phyloP scores from a whole-genome alignment of 2,329 filamentous ascomycete genomes.

The Dactylella cylindrospora region DNA sequence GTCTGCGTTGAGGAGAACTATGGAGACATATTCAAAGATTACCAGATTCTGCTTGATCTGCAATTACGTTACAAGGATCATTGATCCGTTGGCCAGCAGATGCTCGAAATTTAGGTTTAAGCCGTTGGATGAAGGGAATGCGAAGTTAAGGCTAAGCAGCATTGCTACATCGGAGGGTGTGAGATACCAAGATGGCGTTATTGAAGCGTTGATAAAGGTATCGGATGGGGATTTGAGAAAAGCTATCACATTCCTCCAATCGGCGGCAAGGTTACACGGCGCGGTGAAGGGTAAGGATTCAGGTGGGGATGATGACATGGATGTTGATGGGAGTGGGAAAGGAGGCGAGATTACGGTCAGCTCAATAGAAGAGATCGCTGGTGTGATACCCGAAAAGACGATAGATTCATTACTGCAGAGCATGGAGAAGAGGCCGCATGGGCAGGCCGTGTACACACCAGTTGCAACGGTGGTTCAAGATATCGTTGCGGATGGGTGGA shows the following conservation, averaged over 20 bases:
- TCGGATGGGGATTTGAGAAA: slow-evolving; percentile 94
- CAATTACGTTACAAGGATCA: slow-evolving; percentile 98
- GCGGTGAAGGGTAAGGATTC: slow-evolving; percentile 58
- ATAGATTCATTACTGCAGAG: slow-evolving; percentile 71
- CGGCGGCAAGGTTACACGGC: slow-evolving; percentile 83
- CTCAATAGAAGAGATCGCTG: slow-evolving; percentile 90
- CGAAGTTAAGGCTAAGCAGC: slow-evolving; percentile 72
- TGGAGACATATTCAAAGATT: slow-evolving; percentile 97
- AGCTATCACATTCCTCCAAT: slow-evolving; percentile 94
- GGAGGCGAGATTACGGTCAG: slow-evolving; percentile 68
- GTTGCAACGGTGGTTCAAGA: slow-evolving; percentile 81
- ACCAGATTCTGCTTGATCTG: slow-evolving; percentile 97
- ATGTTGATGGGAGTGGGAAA: slow-evolving; percentile 55
- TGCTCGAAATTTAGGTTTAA: slow-evolving; percentile 99
- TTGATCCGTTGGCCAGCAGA: slow-evolving; percentile 87
- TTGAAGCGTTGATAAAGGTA: slow-evolving; percentile 80
- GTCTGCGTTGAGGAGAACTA: slow-evolving; percentile 85
- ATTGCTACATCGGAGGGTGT: slow-evolving; percentile 83
- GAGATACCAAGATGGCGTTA: slow-evolving; percentile 71
- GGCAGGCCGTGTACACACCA: slow-evolving; percentile 63
- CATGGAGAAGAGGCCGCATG: slow-evolving; percentile 70
- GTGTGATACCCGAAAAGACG: slow-evolving; percentile 78
- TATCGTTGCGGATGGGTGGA: slow-evolving; percentile 95
- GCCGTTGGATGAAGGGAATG: slow-evolving; percentile 83
- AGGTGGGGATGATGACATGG: slow-evolving; percentile 64